Percentiles rank a stretch among this genome's conserved stretches.
Conservation (phyloP, 2,329 filamentous ascomycete species). For the Neofusicoccum sp. region DNA sequence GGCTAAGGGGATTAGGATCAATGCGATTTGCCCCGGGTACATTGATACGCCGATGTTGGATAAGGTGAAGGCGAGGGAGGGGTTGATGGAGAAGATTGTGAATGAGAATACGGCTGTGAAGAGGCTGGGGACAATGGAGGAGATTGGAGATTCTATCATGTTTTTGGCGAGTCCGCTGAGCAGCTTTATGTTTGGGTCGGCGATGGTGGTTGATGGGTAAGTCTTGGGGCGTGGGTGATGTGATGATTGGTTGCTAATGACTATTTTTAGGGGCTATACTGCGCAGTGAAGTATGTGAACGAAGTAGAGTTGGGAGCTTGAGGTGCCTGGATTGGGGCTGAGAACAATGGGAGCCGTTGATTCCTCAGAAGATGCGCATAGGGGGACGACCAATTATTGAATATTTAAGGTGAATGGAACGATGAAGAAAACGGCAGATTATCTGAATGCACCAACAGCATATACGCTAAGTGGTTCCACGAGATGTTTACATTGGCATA, state of each 20-base stretch:
- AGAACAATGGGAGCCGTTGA: too few species aligned
- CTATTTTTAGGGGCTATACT: not conserved
- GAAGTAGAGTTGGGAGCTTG: too few species aligned
- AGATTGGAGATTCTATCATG: constrained; percentile 54
- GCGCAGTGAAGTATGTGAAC: not conserved
- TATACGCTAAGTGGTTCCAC: too few species aligned
- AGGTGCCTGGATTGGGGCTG: too few species aligned
- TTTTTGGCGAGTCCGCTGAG: constrained; percentile 53
- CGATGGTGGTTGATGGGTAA: constrained; percentile 47
- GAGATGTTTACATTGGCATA: too few species aligned
- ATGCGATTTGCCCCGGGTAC: constrained; percentile 61
- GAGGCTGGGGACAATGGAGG: constrained; percentile 48
- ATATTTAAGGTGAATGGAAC: too few species aligned
- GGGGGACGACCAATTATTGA: too few species aligned
- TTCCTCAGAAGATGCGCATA: too few species aligned
- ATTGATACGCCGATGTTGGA: constrained; percentile 45
- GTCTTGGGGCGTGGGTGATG: not conserved
- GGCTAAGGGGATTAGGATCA: constrained; percentile 57
- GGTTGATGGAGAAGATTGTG: not conserved
- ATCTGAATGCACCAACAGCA: too few species aligned
- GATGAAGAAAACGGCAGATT: too few species aligned
- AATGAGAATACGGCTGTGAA: constrained; percentile 44
- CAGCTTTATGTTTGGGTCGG: constrained; percentile 52
- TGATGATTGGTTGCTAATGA: not conserved
- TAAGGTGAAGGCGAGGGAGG: not conserved